Evolutionary conservation across 768 basidiomycete genomes (phyloP).

Genomic region (Boletus sensibilis): DNA sequence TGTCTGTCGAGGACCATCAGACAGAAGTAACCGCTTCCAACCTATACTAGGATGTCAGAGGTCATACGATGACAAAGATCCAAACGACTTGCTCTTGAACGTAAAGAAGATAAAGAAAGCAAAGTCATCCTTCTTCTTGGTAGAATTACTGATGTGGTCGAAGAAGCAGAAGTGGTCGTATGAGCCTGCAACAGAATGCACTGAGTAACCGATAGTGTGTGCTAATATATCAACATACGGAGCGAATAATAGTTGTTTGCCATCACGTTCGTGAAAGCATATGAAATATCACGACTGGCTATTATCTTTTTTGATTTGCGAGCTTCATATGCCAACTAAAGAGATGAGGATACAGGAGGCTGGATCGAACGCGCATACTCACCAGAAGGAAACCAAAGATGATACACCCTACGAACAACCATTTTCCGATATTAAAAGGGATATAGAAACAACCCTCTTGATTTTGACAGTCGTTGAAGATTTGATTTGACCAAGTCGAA

Average conservation of each 20-base stretch:
- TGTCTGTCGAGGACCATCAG: conserved; percentile 94
- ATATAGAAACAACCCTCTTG: conserved; percentile 77
- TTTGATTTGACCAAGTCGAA: conserved; percentile 86
- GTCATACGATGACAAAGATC: neutral
- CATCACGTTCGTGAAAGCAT: conserved; percentile 97
- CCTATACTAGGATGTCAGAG: conserved; percentile 38
- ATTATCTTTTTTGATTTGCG: conserved; percentile 94
- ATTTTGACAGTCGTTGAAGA: conserved; percentile 70
- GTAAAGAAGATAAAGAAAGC: conserved; percentile 99
- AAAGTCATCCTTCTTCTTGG: conserved; percentile 95
- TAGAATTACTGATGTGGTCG: conserved; percentile 92
- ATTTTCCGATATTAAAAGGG: conserved; percentile 86
- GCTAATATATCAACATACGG: conserved; percentile 50
- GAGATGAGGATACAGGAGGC: conserved; percentile 8
- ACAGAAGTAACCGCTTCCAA: conserved; percentile 86
- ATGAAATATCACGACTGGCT: conserved; percentile 93
- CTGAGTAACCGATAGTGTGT: neutral
- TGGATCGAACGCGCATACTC: conserved; percentile 25
- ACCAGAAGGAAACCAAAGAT: conserved; percentile 96
- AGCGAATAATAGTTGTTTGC: conserved; percentile 96
- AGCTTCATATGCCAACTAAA: conserved; percentile 85
- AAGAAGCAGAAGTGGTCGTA: conserved; percentile 99
- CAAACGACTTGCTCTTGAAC: conserved; percentile 79
- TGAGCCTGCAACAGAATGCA: conserved; percentile 52
- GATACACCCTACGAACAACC: conserved; percentile 98